Evolutionary conservation across 208 protist genomes (phyloP).

Genomic region (Leishmania mexicana): DNA sequence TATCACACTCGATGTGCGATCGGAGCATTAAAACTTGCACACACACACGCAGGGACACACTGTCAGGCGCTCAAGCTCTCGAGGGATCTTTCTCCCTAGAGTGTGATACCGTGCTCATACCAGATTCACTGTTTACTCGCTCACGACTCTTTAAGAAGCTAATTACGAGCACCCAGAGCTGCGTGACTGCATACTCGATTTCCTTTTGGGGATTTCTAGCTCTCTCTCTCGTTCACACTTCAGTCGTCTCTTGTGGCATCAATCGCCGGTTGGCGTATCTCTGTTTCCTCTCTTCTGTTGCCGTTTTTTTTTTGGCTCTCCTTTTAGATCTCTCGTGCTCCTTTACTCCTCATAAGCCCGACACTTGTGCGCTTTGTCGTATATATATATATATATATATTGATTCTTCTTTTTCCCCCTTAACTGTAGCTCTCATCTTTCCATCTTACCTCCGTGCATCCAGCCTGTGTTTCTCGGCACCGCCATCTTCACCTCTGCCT

Average conservation of each 20-base stretch:
- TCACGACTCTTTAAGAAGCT: not conserved
- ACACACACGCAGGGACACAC: not conserved
- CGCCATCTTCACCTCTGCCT: not conserved
- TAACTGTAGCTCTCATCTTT: not conserved
- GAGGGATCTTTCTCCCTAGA: not conserved
- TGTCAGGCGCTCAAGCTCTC: not conserved
- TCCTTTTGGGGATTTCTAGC: not conserved
- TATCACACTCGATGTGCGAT: not conserved
- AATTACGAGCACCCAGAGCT: not conserved
- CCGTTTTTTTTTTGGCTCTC: not conserved
- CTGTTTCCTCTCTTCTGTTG: slow-evolving; percentile 1
- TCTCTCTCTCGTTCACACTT: not conserved
- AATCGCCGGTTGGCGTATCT: not conserved
- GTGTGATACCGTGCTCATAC: not conserved
- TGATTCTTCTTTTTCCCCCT: not conserved
- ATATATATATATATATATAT: not conserved
- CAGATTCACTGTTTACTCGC: not conserved
- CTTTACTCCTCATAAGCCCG: not conserved
- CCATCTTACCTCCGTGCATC: not conserved
- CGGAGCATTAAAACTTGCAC: not conserved
- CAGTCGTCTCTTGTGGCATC: not conserved
- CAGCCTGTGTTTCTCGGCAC: not conserved
- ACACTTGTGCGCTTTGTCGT: not conserved
- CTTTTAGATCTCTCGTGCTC: not conserved
- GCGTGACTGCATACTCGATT: not conserved